phyloP scores from a whole-genome alignment of 2,329 filamentous ascomycete genomes.

The Phoma sp. region DNA sequence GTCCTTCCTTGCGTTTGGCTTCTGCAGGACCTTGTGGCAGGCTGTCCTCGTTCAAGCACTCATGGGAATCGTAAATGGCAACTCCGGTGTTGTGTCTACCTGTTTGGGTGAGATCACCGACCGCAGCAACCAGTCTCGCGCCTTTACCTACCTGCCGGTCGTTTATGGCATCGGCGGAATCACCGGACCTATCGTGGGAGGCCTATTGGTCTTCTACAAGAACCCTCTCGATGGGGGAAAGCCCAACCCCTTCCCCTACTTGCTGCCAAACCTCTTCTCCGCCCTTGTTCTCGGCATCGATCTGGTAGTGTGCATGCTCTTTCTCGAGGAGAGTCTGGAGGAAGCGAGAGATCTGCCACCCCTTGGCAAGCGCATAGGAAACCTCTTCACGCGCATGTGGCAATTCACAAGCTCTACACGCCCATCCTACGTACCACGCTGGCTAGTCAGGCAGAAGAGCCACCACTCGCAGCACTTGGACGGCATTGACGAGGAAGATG shows the following conservation, averaged over 20 bases:
- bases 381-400: constrained; percentile 72
- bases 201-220: constrained; percentile 73
- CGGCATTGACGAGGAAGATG: constrained; percentile 49
- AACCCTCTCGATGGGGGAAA: constrained; percentile 61
- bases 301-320: constrained; percentile 75
- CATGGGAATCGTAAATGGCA: constrained; percentile 95
- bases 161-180: constrained; percentile 96
- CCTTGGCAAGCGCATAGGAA: constrained; percentile 63
- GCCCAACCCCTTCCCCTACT: constrained; percentile 74
- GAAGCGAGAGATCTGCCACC: constrained; percentile 67
- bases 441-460: constrained; percentile 35
- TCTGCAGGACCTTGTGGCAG: constrained; percentile 83
- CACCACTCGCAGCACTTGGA: constrained; percentile 42
- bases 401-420: constrained; percentile 67
- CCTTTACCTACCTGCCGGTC: constrained; percentile 92
- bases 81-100: constrained; percentile 91
- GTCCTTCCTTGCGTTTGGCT: constrained; percentile 86
- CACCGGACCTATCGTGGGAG: constrained; percentile 89
- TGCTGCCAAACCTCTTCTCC: constrained; percentile 81
- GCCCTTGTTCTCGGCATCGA: constrained; percentile 75
- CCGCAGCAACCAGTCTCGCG: constrained; percentile 88
- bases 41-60: constrained; percentile 82
- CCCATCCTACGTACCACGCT: constrained; percentile 64
- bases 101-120: constrained; percentile 95
- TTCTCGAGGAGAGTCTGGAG: constrained; percentile 86